A percentile compares a stretch with the other conserved stretches of the same genome.
These are phyloP conservation scores for Salvia rosmarinus DNA, from an alignment of 257 asterid species.

Conservation along the genomic window DNA sequence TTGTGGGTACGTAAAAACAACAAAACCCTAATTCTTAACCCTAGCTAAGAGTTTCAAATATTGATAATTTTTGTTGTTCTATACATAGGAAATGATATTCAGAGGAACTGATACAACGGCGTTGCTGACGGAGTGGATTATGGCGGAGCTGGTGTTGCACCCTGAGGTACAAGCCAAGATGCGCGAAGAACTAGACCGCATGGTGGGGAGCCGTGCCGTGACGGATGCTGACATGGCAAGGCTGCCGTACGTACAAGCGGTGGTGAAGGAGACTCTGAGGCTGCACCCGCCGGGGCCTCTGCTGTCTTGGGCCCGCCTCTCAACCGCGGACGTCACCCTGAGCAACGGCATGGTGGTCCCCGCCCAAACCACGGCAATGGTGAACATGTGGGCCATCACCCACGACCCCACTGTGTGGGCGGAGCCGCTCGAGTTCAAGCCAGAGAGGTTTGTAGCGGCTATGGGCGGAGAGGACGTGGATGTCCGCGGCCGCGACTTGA, in stretches of 20 bases:
- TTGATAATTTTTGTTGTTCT: too few species aligned
- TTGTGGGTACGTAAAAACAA: neutral
- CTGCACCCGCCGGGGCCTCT: neutral
- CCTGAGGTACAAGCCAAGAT: slow-evolving; percentile 1
- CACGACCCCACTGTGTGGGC: neutral
- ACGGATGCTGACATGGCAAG: slow-evolving; percentile 11
- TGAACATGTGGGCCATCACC: slow-evolving; percentile 7
- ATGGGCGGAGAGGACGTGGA: neutral
- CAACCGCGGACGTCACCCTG: neutral
- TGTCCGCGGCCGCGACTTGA: neutral
- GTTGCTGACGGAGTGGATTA: neutral
- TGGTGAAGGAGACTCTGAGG: neutral
- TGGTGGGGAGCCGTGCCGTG: neutral
- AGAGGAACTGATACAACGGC: neutral
- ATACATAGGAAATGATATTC: neutral
- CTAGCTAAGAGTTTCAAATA: neutral
- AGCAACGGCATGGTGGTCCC: slow-evolving; percentile 4
- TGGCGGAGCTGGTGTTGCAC: neutral
- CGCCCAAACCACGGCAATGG: neutral
- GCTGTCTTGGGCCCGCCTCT: neutral
- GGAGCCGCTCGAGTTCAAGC: neutral
- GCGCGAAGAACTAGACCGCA: neutral
- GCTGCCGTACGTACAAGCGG: neutral
- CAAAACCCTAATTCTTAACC: neutral
- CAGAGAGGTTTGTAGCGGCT: neutral